Evolutionary conservation across 192 early-diverging fungal genomes (phyloP).

Genomic region (Lunasporangiospora selenospora): DNA sequence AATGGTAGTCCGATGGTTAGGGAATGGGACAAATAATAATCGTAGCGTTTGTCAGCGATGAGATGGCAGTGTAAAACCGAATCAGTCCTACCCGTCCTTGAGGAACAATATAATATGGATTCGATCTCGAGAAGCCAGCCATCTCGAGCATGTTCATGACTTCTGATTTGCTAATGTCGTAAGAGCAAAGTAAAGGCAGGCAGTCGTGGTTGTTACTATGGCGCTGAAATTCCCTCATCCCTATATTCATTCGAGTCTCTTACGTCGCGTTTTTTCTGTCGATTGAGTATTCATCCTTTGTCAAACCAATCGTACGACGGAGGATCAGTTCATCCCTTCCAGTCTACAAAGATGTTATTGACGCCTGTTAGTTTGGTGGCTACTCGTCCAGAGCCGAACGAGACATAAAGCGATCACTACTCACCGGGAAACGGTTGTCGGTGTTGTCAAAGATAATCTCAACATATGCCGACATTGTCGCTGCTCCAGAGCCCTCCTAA

Average conservation of each 20-base stretch:
- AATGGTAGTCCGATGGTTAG: neutral
- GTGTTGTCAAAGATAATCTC: conserved; percentile 97
- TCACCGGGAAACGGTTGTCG: conserved; percentile 93
- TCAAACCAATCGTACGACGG: conserved; percentile 92
- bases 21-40: neutral
- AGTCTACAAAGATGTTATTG: conserved; percentile 63
- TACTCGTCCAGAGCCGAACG: too few relatives aligned
- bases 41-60: neutral
- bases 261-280: conserved; percentile 91
- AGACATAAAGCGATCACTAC: too few relatives aligned
- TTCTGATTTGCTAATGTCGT: conserved; percentile 75
- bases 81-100: conserved; percentile 80
- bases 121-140: conserved; percentile 95
- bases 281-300: conserved; percentile 98
- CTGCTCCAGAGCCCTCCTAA: conserved; percentile 89
- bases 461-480: conserved; percentile 95
- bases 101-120: conserved; percentile 99
- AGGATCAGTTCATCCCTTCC: conserved; percentile 91
- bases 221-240: too few relatives aligned
- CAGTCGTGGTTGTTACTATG: too few relatives aligned
- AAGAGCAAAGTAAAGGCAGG: neutral
- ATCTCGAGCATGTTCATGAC: conserved; percentile 94
- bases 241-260: conserved; percentile 4
- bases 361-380: too few relatives aligned
- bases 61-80: neutral